Evolutionary conservation across 2,329 filamentous ascomycete genomes (phyloP).

Genomic region (Trichoderma sp.): DNA sequence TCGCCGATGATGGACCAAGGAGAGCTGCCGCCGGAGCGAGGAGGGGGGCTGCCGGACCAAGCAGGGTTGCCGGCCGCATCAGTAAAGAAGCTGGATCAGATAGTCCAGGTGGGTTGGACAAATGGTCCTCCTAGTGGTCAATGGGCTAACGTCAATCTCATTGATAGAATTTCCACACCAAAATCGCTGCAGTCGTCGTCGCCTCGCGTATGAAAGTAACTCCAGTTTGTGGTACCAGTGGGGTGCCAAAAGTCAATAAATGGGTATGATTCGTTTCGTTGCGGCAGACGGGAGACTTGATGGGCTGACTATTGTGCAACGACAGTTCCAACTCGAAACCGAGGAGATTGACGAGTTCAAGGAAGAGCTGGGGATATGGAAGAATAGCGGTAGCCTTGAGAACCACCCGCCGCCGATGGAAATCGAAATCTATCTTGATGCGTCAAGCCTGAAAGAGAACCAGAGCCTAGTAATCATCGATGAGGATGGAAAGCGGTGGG

Average conservation of each 20-base stretch:
- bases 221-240: conserved; percentile 45
- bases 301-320: conserved; percentile 25
- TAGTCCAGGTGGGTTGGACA: conserved; percentile 69
- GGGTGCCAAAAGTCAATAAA: conserved; percentile 70
- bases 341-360: conserved; percentile 88
- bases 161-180: conserved; percentile 82
- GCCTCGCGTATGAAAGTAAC: conserved; percentile 75
- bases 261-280: conserved; percentile 64
- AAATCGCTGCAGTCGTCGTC: conserved; percentile 80
- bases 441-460: conserved; percentile 73
- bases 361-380: conserved; percentile 82
- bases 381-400: conserved; percentile 72
- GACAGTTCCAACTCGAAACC: conserved; percentile 94
- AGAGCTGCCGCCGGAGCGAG: conserved; percentile 46
- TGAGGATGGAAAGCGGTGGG: conserved; percentile 88
- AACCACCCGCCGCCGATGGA: conserved; percentile 80
- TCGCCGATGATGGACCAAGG: conserved; percentile 53
- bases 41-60: conserved; percentile 42
- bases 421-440: conserved; percentile 88
- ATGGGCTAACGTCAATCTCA: neutral
- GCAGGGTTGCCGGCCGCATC: conserved; percentile 64
- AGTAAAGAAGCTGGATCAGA: conserved; percentile 83
- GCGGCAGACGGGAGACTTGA: neutral
- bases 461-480: conserved; percentile 88
- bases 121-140: neutral